Base-by-base conservation (phyloP, 176 grass and related monocot species). In the Bonia amplexicaulis region DNA sequence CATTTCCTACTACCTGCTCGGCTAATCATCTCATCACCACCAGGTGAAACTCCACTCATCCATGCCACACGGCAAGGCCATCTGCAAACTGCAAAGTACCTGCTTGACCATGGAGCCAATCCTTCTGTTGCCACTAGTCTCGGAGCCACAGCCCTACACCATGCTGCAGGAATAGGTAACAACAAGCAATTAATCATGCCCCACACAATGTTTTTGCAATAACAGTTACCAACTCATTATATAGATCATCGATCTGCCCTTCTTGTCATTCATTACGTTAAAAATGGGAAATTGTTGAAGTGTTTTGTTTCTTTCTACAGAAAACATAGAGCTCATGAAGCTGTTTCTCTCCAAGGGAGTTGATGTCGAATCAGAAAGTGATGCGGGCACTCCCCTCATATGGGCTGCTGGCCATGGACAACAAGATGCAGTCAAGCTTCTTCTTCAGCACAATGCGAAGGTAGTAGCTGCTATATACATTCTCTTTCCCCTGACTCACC, bases 1-100 rank as follows among this genome's bases (percentile, higher is more conserved):
- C 16, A 35, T 66, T 37, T 66, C 12, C 61, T 5, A 6, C 12
- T 6, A 26, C 59, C 23, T 27, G 59, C 77, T 73, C 20, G 0
- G 16, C 52, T 20, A 2, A 2, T 54, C 52, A 20, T 54, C 52
- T 54, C 52, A 54, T 57, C 7, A 57, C 54, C 20, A 55, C 58
- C 74, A 98, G 96, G 91, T 6, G 93, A 98, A 74, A 98, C 96
- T n/a, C 93, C 93, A 51, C 89, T 98, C 87, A 96, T 98, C 86
- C 93, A 96, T 68, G 91, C 93, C 2, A 70, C 90, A 13, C 86
- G 96, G 75, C 96, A 92, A 81, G 93, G 88, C 22, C 93, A 89
- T 49, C 57, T 86, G 71, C 12, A 80, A 70, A 98, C 96, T 4
- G 91, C 74, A 35, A 85, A 90, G 57, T 96, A 92, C 85, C 89